These are phyloP conservation scores for Pleurotus eryngii DNA, from an alignment of 768 basidiomycete species.

Conservation along the genomic window DNA sequence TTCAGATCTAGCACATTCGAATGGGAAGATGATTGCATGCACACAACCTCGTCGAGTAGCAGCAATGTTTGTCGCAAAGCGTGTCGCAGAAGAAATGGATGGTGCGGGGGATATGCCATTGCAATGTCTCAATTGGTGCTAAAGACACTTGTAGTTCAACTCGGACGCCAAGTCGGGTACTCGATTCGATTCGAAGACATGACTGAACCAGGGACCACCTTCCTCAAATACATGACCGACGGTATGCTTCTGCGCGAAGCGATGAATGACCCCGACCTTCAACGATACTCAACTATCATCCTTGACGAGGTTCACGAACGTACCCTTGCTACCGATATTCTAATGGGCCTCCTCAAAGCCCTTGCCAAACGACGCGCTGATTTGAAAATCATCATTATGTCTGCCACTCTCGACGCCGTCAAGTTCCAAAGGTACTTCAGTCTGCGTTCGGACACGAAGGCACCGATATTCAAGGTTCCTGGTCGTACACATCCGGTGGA, in stretches of 20 bases:
- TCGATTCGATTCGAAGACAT: conserved; percentile 98
- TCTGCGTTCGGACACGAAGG: conserved; percentile 39
- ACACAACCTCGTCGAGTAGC: conserved; percentile 96
- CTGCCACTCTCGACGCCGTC: conserved; percentile 92
- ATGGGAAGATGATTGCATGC: conserved; percentile 90
- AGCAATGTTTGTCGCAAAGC: conserved; percentile 97
- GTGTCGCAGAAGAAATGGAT: conserved; percentile 99
- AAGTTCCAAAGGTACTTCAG: conserved; percentile 97
- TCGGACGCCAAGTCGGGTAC: conserved; percentile 95
- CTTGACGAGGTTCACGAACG: conserved; percentile 99
- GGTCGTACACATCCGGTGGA: conserved; percentile 95
- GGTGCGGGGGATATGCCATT: conserved; percentile 44
- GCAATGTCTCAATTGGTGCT: too few relatives aligned
- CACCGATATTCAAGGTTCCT: conserved; percentile 87
- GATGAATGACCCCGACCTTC: conserved; percentile 91
- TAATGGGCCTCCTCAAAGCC: conserved; percentile 93
- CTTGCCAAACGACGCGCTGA: conserved; percentile 79
- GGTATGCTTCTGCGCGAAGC: conserved; percentile 99
- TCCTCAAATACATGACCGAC: conserved; percentile 99
- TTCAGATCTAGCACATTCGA: conserved; percentile 88
- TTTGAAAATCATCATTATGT: conserved; percentile 98
- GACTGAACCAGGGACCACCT: conserved; percentile 86
- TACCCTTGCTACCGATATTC: conserved; percentile 94
- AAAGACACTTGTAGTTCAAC: conserved; percentile 55
- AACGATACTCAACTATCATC: conserved; percentile 95